Conservation (phyloP, 2,329 filamentous ascomycete species). For the Colletotrichum coccodes region DNA sequence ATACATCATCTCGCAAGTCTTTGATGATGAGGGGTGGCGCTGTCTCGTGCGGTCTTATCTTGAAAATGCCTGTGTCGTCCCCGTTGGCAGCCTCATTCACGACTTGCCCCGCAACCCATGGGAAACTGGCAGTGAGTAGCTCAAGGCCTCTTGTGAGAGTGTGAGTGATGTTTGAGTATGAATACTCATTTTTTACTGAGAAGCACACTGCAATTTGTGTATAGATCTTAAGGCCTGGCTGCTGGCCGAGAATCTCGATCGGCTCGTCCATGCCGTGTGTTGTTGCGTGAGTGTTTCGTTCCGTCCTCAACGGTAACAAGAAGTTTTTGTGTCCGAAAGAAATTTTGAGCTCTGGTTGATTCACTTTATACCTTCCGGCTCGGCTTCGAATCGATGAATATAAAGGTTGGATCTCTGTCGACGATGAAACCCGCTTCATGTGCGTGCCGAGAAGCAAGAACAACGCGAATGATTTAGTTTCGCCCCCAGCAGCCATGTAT, state of each 20-base stretch:
- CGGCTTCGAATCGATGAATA: not conserved
- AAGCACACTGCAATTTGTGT: conserved; percentile 57
- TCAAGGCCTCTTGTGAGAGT: conserved; percentile 49
- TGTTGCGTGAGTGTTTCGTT: not conserved
- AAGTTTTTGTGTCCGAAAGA: not conserved
- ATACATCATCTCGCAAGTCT: conserved; percentile 49
- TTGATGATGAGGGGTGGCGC: conserved; percentile 50
- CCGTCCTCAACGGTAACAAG: not conserved
- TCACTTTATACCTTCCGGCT: too few species aligned
- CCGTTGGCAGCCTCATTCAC: conserved; percentile 43
- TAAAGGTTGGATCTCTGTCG: not conserved
- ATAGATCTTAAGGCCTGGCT: conserved; percentile 53
- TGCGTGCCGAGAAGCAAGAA: not conserved
- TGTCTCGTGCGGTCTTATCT: conserved; percentile 47
- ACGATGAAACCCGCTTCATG: not conserved
- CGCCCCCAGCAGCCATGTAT: not conserved
- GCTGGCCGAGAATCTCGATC: conserved; percentile 54
- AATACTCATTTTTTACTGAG: conserved; percentile 36
- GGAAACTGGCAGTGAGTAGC: conserved; percentile 51
- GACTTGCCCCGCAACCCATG: conserved; percentile 58
- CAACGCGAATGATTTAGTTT: not conserved
- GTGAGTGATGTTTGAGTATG: conserved; percentile 38
- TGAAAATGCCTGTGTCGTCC: conserved; percentile 46
- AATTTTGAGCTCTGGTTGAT: too few species aligned
- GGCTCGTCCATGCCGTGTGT: not conserved